Percentiles rank a stretch among this genome's conserved stretches.
Evolutionary conservation across 2,329 filamentous ascomycete genomes (phyloP).

Genomic region (Pseudogymnoascus sp.): DNA sequence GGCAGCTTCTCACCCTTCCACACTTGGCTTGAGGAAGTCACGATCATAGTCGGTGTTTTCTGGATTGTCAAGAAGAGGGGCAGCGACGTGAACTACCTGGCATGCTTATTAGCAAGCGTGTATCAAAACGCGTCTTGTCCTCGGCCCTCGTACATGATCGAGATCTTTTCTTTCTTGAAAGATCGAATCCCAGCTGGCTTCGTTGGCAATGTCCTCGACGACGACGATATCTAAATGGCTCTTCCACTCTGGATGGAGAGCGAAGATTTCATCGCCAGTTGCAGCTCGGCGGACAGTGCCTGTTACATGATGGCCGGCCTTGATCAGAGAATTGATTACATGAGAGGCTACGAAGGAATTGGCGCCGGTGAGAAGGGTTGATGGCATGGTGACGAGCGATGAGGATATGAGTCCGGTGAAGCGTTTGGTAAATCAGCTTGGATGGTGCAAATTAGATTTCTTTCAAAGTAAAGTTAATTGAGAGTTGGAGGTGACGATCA

Average conservation of each 20-base stretch:
- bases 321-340: conserved; percentile 24
- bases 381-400: conserved; percentile 20
- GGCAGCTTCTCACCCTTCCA: conserved; percentile 20
- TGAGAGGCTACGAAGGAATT: conserved; percentile 26
- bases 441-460: neutral
- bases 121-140: neutral
- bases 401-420: conserved; percentile 46
- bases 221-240: conserved; percentile 25
- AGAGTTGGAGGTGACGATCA: neutral
- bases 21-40: conserved; percentile 24
- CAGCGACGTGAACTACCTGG: conserved; percentile 25
- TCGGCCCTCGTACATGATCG: conserved; percentile 19
- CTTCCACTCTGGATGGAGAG: conserved; percentile 25
- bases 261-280: conserved; percentile 21
- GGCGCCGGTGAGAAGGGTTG: conserved; percentile 26
- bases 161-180: conserved; percentile 22
- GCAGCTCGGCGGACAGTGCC: conserved; percentile 22
- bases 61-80: conserved; percentile 25
- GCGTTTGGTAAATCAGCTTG: conserved; percentile 37
- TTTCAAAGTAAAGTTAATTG: neutral
- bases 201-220: conserved; percentile 24
- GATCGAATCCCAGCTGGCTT: conserved; percentile 23
- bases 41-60: conserved; percentile 25
- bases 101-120: neutral
- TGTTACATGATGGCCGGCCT: conserved; percentile 20